Percentiles rank a stretch among this genome's conserved stretches.
phyloP scores from a whole-genome alignment of 345 rosid genomes.

The Eucalyptus dawsonii region DNA sequence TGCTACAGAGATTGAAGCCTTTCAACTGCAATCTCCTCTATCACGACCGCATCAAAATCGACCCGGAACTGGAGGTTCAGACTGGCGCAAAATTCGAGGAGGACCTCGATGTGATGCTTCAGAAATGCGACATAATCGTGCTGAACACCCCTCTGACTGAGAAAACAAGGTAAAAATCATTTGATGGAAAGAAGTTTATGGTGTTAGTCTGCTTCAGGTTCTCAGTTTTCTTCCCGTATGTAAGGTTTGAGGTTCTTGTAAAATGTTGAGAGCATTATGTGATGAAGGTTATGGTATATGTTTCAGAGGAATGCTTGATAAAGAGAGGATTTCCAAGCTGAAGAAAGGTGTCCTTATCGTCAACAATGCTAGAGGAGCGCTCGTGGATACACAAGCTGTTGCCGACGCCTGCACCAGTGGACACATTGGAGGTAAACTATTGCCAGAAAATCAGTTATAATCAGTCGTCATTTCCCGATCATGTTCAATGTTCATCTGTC shows the following conservation, averaged over 20 bases:
- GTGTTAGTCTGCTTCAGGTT: neutral
- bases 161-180: conserved; percentile 44
- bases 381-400: conserved; percentile 82
- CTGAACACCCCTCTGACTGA: conserved; percentile 80
- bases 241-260: neutral
- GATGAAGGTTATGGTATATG: neutral
- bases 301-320: conserved; percentile 62
- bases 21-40: conserved; percentile 83
- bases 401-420: conserved; percentile 72
- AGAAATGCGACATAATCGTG: conserved; percentile 72
- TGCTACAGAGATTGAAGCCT: conserved; percentile 82
- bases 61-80: conserved; percentile 52
- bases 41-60: conserved; percentile 74
- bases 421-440: conserved; percentile 54
- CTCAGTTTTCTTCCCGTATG: neutral
- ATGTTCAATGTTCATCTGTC: neutral
- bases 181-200: neutral
- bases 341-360: conserved; percentile 83
- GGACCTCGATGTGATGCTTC: conserved; percentile 70
- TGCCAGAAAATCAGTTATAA: neutral
- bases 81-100: conserved; percentile 65
- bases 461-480: neutral
- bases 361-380: conserved; percentile 93
- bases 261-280: neutral
- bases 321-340: conserved; percentile 62